These are phyloP conservation scores for Colletotrichum eleusines DNA, from an alignment of 2,329 filamentous ascomycete genomes.

Conservation along the genomic window DNA sequence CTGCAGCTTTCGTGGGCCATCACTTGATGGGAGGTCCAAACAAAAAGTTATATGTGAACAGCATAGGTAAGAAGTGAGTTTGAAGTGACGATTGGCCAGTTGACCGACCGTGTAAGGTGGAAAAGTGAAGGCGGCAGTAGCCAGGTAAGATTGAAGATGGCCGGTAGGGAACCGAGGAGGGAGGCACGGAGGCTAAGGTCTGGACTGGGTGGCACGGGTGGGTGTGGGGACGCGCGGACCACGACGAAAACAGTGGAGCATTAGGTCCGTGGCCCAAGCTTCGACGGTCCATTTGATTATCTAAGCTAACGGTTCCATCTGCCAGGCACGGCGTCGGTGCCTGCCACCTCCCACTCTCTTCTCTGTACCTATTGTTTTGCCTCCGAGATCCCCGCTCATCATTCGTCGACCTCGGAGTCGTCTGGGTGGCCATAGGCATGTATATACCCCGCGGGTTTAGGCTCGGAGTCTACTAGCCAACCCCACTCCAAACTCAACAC, in stretches of 20 bases:
- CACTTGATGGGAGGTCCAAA: slow-evolving; percentile 33
- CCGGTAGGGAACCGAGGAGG: background rate
- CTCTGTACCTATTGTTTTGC: slow-evolving; percentile 12
- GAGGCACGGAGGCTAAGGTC: background rate
- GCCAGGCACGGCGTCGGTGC: slow-evolving; percentile 1
- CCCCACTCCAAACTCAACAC: background rate
- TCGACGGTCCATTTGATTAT: background rate
- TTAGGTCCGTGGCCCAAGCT: background rate
- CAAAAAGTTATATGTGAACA: background rate
- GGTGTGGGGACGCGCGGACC: too few species aligned
- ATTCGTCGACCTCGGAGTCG: slow-evolving; percentile 8
- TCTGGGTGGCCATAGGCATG: background rate
- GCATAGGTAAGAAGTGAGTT: background rate
- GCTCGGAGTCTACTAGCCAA: background rate
- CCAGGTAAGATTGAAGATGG: background rate
- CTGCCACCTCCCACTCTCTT: background rate
- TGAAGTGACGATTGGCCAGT: background rate
- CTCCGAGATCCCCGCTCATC: background rate
- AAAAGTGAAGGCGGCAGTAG: background rate
- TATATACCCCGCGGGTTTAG: background rate
- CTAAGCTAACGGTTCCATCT: slow-evolving; percentile 1
- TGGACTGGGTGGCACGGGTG: too few species aligned
- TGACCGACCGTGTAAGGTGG: background rate
- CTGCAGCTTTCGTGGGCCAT: slow-evolving; percentile 24
- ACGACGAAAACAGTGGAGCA: too few species aligned